Conservation (phyloP, 2,329 filamentous ascomycete genomes). For the Trichoderma simmonsii region DNA sequence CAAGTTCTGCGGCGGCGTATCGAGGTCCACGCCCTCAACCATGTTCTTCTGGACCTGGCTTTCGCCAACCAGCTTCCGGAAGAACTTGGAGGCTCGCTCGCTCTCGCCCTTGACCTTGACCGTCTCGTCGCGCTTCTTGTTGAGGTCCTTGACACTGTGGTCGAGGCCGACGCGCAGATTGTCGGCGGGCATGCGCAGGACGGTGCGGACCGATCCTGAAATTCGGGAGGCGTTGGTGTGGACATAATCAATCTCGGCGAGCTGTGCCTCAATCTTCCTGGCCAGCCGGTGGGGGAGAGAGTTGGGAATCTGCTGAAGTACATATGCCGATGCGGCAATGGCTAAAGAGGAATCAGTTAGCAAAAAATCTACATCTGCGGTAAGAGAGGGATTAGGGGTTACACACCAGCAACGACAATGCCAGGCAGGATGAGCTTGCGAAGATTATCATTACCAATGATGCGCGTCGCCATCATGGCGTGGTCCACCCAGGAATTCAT, state of each 20-base stretch:
- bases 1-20: conserved; percentile 33
- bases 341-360: conserved; percentile 46
- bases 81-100: conserved; percentile 85
- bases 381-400: background rate
- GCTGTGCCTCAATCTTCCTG: conserved; percentile 76
- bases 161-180: conserved; percentile 81
- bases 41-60: conserved; percentile 50
- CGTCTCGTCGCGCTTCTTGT: conserved; percentile 74
- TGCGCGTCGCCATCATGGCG: conserved; percentile 72
- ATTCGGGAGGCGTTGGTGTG: conserved; percentile 86
- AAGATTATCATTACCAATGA: conserved; percentile 78
- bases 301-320: conserved; percentile 81
- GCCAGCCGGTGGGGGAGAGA: conserved; percentile 84
- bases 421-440: conserved; percentile 78
- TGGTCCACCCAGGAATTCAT: conserved; percentile 88
- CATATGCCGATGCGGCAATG: conserved; percentile 71
- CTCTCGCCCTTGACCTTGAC: conserved; percentile 78
- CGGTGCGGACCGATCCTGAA: conserved; percentile 79
- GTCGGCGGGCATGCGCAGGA: conserved; percentile 82
- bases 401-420: conserved; percentile 73
- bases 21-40: conserved; percentile 54
- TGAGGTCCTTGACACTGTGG: conserved; percentile 80
- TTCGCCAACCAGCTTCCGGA: conserved; percentile 74
- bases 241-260: conserved; percentile 84
- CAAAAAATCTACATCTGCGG: background rate